Evolutionary conservation across 345 rosid genomes (phyloP), one percentile per base, ranked within the genome.

Genomic region (Eutrema japonicum): DNA sequence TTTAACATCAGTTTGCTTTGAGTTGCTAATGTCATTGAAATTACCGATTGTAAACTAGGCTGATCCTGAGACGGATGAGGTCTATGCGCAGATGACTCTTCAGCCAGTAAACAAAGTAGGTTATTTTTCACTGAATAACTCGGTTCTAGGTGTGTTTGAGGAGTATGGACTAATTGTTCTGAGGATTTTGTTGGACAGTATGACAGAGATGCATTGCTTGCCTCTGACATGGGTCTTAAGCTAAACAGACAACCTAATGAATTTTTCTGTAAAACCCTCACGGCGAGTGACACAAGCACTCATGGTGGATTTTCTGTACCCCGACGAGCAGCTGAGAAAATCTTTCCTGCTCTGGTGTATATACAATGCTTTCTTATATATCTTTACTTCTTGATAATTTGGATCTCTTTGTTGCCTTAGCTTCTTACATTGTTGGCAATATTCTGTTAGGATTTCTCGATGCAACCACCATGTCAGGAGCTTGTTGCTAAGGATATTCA

Each of bases 261-360:
- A 16, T 92, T 92, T 69, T 95, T 95, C 84, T 95, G 97, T 70
- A 95, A 95, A 85, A 92, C 94, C 30, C 77, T 95, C 76, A 95
- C 99, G 26, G 96, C 98, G 29, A 95, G 99, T 79, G 99, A 95
- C 72, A 95, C 98, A 1, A 95, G 98, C 82, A 92, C 99, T 67
- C 98, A 95, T 76, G 99, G 99, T 74, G 98, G 98, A 66, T 95
- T 95, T 78, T 88, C 96, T 66, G 99, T 95, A 55, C 99, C 98
- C 8, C 94, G 96, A 2, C 88, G 96, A 57, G 96, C 99, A 16
- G 99, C 98, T 38, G 99, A 95, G 77, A 92, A 92, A 73, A 90
- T 88, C 49, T 95, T 95, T 77, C 99, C 99, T 48, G 70, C 90
- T 77, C 90, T 95, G 75, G 99, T 95, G 71, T 64, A 70, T 78